Percentiles rank a stretch among this genome's conserved stretches.
Evolutionary conservation across 768 basidiomycete genomes (phyloP).

Genomic region (Gelatoporia subvermispora): DNA sequence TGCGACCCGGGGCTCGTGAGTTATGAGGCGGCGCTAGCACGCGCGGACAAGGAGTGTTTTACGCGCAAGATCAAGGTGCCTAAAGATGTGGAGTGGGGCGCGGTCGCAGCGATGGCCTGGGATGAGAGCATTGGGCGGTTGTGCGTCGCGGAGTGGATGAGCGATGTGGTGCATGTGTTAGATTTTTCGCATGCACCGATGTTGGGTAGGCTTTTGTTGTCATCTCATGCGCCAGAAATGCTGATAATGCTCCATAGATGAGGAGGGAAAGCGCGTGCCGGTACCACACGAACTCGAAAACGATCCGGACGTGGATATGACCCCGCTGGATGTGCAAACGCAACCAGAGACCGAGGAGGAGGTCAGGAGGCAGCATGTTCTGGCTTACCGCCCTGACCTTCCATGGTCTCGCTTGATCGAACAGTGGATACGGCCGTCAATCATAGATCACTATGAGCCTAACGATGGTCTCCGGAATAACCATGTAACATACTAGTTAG

Average conservation of each 20-base stretch:
- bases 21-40: neutral
- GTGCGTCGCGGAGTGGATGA: conserved; percentile 42
- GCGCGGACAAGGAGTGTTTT: neutral
- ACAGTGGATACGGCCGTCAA: no score
- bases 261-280: conserved; percentile 1
- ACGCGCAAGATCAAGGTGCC: conserved; percentile 1
- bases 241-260: neutral
- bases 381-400: no score
- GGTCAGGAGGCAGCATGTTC: no score
- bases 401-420: no score
- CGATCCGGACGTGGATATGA: no score
- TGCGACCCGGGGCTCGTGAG: conserved; percentile 3
- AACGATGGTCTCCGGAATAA: no score
- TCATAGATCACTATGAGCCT: no score
- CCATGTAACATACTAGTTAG: no score
- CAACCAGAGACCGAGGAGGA: no score
- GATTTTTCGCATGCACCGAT: conserved; percentile 41
- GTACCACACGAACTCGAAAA: neutral
- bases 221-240: neutral
- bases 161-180: conserved; percentile 37
- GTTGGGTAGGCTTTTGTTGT: conserved; percentile 22
- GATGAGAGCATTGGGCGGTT: conserved; percentile 63
- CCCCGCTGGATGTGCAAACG: no score
- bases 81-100: conserved; percentile 9
- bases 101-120: conserved; percentile 52